phyloP scores from a whole-genome alignment of 23 red algal genomes.

The Gracilaria gracilis region DNA sequence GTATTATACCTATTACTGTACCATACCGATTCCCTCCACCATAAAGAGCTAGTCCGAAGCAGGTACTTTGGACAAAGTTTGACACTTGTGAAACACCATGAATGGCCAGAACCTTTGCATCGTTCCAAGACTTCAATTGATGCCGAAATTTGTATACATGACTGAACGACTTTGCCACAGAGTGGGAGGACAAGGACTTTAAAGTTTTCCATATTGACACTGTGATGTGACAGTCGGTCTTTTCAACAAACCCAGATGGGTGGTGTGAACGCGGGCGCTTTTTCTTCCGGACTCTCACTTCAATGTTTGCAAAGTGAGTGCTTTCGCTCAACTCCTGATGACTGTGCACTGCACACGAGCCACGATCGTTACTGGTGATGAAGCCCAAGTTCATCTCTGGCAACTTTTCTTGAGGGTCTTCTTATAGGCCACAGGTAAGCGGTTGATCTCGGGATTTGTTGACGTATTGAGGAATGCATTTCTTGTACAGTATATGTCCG shows the following conservation, averaged over 20 bases:
- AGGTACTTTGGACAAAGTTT: neutral
- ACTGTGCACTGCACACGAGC: neutral
- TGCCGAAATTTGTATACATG: constrained; percentile 6
- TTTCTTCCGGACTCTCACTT: neutral
- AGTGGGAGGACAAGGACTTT: neutral
- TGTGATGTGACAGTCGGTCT: neutral
- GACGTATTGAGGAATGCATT: too few relatives aligned
- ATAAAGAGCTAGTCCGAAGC: constrained; percentile 2
- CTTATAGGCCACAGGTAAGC: too few relatives aligned
- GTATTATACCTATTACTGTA: neutral
- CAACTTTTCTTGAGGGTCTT: too few relatives aligned
- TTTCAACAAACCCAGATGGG: neutral
- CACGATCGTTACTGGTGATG: neutral
- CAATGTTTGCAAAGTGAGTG: constrained; percentile 22
- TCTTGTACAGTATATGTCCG: too few relatives aligned
- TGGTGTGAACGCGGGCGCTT: neutral
- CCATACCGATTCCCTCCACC: constrained; percentile 8
- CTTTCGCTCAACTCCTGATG: neutral
- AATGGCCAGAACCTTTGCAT: constrained; percentile 17
- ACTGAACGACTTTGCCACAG: constrained; percentile 3
- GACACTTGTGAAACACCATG: neutral
- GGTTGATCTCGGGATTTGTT: too few relatives aligned
- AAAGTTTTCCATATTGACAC: constrained; percentile 8
- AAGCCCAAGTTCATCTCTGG: neutral
- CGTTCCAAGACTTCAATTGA: constrained; percentile 18